These are phyloP conservation scores for Lyophyllum atratum DNA, from an alignment of 768 basidiomycete species.

Conservation along the genomic window DNA sequence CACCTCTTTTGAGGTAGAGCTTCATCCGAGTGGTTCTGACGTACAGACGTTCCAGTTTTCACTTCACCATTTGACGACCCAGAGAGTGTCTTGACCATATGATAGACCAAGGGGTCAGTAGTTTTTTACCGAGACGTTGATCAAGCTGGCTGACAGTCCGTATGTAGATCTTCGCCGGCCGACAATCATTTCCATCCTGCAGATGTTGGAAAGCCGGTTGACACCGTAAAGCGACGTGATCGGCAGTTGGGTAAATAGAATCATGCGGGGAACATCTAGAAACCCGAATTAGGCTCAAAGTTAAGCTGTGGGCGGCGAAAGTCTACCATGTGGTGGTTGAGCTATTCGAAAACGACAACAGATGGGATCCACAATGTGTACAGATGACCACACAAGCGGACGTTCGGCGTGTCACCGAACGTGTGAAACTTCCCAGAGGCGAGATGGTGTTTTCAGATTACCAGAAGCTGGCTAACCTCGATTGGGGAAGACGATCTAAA, in stretches of 20 bases:
- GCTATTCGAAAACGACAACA: background rate
- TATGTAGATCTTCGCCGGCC: constrained; percentile 9
- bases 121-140: background rate
- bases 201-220: constrained; percentile 13
- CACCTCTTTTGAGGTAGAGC: constrained; percentile 1
- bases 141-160: background rate
- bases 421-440: constrained; percentile 11
- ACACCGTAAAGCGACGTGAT: constrained; percentile 18
- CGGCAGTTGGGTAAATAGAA: constrained; percentile 21
- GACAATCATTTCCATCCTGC: constrained; percentile 11
- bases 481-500: constrained; percentile 16
- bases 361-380: constrained; percentile 7
- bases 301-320: constrained; percentile 3
- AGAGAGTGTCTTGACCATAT: background rate
- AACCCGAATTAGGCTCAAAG: constrained; percentile 11
- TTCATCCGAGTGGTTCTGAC: constrained; percentile 7
- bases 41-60: background rate
- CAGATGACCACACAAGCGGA: background rate
- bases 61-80: background rate
- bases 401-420: constrained; percentile 1
- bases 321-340: constrained; percentile 6
- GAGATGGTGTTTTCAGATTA: constrained; percentile 3
- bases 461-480: constrained; percentile 7
- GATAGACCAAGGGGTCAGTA: background rate
- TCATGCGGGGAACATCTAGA: constrained; percentile 14